Conservation (phyloP, 2,329 filamentous ascomycete species). For the Dothistroma pini region DNA sequence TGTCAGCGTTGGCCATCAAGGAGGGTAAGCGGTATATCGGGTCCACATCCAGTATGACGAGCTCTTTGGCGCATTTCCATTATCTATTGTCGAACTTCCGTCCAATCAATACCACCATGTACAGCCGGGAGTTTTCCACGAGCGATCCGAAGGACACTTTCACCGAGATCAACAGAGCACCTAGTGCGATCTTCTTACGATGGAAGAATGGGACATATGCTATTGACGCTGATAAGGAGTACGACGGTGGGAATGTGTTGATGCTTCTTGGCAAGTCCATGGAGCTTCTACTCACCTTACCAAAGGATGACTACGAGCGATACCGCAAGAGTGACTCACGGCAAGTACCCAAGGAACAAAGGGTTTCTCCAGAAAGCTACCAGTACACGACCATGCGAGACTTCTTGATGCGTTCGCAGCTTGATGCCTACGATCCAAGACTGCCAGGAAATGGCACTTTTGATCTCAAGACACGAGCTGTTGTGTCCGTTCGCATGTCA, state of each 20-base stretch:
- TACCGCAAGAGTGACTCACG: constrained; percentile 69
- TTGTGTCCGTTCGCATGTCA: constrained; percentile 89
- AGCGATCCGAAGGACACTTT: constrained; percentile 59
- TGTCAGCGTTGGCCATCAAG: constrained; percentile 65
- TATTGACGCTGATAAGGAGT: constrained; percentile 94
- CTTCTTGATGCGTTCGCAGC: constrained; percentile 90
- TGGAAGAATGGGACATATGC: constrained; percentile 84
- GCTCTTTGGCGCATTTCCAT: constrained; percentile 84
- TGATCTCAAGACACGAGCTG: constrained; percentile 91
- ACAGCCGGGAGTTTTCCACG: constrained; percentile 63
- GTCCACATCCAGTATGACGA: constrained; percentile 96
- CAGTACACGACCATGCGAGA: constrained; percentile 85
- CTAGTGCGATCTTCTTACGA: constrained; percentile 76
- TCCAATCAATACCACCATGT: constrained; percentile 59
- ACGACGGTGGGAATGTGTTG: constrained; percentile 77
- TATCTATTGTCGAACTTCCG: constrained; percentile 85
- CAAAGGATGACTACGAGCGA: constrained; percentile 78
- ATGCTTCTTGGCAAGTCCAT: constrained; percentile 93
- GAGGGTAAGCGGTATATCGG: constrained; percentile 78
- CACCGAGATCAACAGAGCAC: constrained; percentile 67
- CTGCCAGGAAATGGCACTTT: constrained; percentile 91
- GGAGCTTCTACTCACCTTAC: constrained; percentile 87
- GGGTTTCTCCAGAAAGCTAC: constrained; percentile 69
- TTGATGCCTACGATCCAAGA: constrained; percentile 83
- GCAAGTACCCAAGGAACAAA: constrained; percentile 67